Base-by-base conservation (phyloP, 2,329 filamentous ascomycete species). In the Aaosphaeria arxii region DNA sequence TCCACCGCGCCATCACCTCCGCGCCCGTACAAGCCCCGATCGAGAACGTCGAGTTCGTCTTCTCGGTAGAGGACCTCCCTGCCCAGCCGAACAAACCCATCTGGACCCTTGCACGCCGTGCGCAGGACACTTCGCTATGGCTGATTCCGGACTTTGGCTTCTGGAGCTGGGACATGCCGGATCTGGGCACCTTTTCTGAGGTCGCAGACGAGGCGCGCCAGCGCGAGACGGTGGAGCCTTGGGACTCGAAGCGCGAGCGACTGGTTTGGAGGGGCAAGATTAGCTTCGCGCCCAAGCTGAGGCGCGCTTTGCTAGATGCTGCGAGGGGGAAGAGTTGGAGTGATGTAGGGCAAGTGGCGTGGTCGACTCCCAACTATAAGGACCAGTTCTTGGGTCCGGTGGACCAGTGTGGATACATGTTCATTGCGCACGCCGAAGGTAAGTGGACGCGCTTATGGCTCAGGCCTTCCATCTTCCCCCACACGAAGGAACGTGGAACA, bases 391-490 rank as follows among this genome's bases (percentile, higher is more conserved):
- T 2, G 70, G 72, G 1, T 78, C 80, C 42, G 72, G n/a, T 9
- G 33, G 77, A 81, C 36, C 77, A 80, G 60, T 82, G 79, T 58
- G 69, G 71, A 28, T 82, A 80, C 57, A 77, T 76, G 69, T 82
- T 79, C 54, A 69, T 81, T 30, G 74, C 74, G 5, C 78, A 82
- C 45, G 76, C 76, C 1, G 79, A 81, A 60, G 79, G 78, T 35
- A 24, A 24, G 17, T 24, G 71, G 62, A 51, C 9, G 13, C 17
- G 11, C 7, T 36, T 30, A 44, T 13, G 17, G 17, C 3, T 24
- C 53, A 45, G 56, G 40, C 58, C 59, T 7, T 61, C 65, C 5
- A 66, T 68, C 29, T 62, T 64, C 1, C 62, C 11, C 59, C 63
- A 45, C 66, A 58, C 32, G 62, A 67, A 49, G 63, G 65, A 44